Base-by-base conservation (phyloP, 495 filamentous ascomycete species). In the Tuber brumale region DNA sequence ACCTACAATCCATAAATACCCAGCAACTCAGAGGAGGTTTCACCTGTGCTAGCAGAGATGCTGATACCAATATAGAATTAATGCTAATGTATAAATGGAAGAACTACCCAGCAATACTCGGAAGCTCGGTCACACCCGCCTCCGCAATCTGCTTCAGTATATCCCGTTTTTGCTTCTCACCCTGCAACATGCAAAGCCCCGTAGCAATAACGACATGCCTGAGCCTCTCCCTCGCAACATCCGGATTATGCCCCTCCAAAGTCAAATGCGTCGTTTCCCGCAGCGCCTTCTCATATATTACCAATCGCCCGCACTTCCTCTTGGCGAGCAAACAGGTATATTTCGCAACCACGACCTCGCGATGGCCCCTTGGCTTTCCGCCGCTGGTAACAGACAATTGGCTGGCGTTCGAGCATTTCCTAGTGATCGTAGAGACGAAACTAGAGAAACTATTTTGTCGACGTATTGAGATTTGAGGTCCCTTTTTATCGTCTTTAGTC, bases 161-260 rank as follows among this genome's bases (percentile, higher is more conserved):
- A 10, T 82, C 80, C 42, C 81, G 46, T 78, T 82, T 82, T 72
- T 79, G 69, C 51, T 82, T 82, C 74, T 82, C 81, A 23, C 48
- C 81, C 73, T 74, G 71, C 39, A 82, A 27, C 81, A 82, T 82
- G 42, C 81, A 82, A 42, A 78, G 43, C 19, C 77, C 77, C 23
- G 81, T 78, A 39, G 77, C 74, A 74, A 82, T 71, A 14, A 74
- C 69, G 35, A 82, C n/a, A 57, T 82, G 73, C 31, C 73, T 81
- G 43, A 82, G 70, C 18, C 78, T 77, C 48, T 82, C 75, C 51
- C 72, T 81, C 48, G 70, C 79, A 41, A 41, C 57, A 44, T 44
- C 37, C 5, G 43, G 42, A 19, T 23, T 70, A 31, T 74, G 3
- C 27, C 42, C 42, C n/a, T 43, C 42, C 3, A 21, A 39, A 44